A percentile compares a stretch with the other conserved stretches of the same genome.
Conservation (phyloP, 2,329 filamentous ascomycete species). For the Zalaria obscura region DNA sequence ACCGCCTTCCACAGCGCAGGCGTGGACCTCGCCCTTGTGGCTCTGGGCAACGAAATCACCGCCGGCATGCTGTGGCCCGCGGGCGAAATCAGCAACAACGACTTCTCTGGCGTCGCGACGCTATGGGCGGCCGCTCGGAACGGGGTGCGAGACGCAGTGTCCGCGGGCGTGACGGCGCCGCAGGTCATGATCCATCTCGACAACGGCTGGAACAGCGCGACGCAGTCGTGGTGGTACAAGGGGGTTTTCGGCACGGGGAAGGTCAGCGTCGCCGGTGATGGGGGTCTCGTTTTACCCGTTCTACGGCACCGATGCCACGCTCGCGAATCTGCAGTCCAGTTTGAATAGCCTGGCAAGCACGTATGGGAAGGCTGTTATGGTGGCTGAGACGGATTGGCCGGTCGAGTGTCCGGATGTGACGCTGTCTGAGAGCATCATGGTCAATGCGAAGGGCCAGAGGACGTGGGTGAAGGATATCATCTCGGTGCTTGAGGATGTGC, state of each 20-base stretch:
- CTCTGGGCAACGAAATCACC: slow-evolving; percentile 24
- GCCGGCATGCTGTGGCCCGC: slow-evolving; percentile 24
- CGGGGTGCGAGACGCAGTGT: slow-evolving; percentile 18
- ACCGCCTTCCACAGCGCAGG: slow-evolving; percentile 24
- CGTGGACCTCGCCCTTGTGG: slow-evolving; percentile 27
- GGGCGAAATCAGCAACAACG: slow-evolving; percentile 17
- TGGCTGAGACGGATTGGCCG: slow-evolving; percentile 18
- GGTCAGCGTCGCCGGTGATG: slow-evolving; percentile 12
- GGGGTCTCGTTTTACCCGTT: slow-evolving; percentile 17
- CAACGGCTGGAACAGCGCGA: slow-evolving; percentile 17
- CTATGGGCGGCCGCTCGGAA: slow-evolving; percentile 16
- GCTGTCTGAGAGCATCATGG: slow-evolving; percentile 14
- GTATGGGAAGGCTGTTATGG: slow-evolving; percentile 17
- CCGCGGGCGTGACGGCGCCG: slow-evolving; percentile 15
- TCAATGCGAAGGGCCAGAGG: slow-evolving; percentile 14
- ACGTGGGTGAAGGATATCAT: slow-evolving; percentile 15
- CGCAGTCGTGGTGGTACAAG: slow-evolving; percentile 18
- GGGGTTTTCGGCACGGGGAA: slow-evolving; percentile 15
- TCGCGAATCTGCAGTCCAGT: slow-evolving; percentile 13
- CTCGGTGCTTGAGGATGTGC: slow-evolving; percentile 6
- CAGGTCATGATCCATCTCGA: slow-evolving; percentile 22
- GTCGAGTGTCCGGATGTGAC: slow-evolving; percentile 11
- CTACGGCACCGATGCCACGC: slow-evolving; percentile 16
- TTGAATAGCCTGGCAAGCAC: slow-evolving; percentile 13
- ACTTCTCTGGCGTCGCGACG: slow-evolving; percentile 19